Conservation (phyloP, 176 grass and related monocot species). For the Raddia guianensis region DNA sequence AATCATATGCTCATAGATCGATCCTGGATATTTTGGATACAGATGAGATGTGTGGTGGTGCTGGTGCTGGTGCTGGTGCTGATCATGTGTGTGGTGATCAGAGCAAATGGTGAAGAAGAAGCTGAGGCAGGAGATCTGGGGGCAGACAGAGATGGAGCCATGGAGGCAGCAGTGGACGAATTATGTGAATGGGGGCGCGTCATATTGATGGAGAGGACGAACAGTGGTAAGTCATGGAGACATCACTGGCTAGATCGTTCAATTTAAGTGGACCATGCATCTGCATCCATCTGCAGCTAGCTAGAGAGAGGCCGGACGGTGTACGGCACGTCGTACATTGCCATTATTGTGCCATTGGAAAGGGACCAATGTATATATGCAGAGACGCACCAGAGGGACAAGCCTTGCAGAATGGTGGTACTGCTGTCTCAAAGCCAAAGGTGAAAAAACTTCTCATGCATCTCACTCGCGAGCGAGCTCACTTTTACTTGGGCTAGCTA, state of each 20-base stretch:
- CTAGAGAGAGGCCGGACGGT: not conserved
- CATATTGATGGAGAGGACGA: not conserved
- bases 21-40: not conserved
- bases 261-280: conserved; percentile 14
- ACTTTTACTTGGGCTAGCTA: conserved; percentile 13
- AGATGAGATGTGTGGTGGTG: not conserved
- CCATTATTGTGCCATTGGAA: conserved; percentile 53
- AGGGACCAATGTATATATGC: conserved; percentile 37
- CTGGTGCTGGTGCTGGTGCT: no score
- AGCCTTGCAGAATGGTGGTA: conserved; percentile 42
- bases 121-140: not conserved
- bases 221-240: not conserved
- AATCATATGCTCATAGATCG: not conserved
- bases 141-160: no score
- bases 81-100: not conserved
- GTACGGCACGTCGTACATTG: conserved; percentile 54
- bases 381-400: conserved; percentile 3
- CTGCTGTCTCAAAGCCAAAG: conserved; percentile 36
- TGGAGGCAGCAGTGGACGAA: not conserved
- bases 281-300: not conserved
- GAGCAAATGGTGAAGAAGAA: not conserved
- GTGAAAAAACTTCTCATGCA: not conserved
- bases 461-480: not conserved
- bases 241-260: not conserved
- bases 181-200: not conserved